Conservation (phyloP, 2,329 filamentous ascomycete genomes). For the Cladophialophora yegresii region DNA sequence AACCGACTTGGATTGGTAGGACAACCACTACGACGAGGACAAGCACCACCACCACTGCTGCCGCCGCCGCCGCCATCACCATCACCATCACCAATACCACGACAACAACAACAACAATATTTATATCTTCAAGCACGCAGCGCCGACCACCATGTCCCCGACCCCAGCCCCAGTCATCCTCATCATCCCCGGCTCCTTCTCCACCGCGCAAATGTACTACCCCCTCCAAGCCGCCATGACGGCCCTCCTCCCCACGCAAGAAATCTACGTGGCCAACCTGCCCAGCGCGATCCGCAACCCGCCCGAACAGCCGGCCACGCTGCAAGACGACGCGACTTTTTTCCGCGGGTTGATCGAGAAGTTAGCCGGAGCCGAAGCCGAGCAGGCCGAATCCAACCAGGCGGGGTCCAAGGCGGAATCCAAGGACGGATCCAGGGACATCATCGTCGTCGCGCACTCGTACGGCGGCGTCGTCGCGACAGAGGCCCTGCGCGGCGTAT, state of each 20-base stretch:
- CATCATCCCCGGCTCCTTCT: conserved; percentile 20
- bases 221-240: neutral
- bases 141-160: neutral
- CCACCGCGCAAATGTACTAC: conserved; percentile 8
- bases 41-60: too few relatives aligned
- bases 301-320: conserved; percentile 37
- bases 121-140: neutral
- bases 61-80: too few relatives aligned
- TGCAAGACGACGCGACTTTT: conserved; percentile 39
- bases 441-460: conserved; percentile 40
- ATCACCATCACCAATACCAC: too few relatives aligned
- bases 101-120: neutral
- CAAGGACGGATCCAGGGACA: conserved; percentile 38
- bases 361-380: conserved; percentile 22
- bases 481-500: conserved; percentile 37
- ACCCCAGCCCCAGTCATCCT: conserved; percentile 10
- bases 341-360: conserved; percentile 36
- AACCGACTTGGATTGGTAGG: too few relatives aligned
- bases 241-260: neutral
- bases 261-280: conserved; percentile 14
- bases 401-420: too few relatives aligned
- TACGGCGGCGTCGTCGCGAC: conserved; percentile 41
- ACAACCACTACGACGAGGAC: too few relatives aligned
- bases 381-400: neutral
- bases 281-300: conserved; percentile 24